Evolutionary conservation across 2,329 filamentous ascomycete genomes (phyloP).

Genomic region (Colletotrichum aenigma): DNA sequence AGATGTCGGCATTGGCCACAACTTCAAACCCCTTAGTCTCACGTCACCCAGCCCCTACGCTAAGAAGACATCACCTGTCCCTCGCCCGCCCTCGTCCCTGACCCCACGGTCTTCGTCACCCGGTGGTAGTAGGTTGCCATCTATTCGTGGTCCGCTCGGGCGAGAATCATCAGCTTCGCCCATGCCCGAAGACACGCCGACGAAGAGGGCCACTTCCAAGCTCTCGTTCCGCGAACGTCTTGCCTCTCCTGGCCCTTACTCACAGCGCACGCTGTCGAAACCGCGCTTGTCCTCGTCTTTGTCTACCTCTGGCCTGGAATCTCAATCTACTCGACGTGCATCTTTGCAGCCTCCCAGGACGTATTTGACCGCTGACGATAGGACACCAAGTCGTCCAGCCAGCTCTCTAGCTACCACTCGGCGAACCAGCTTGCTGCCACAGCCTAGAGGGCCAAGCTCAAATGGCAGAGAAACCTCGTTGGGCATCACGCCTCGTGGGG

Average conservation of each 20-base stretch:
- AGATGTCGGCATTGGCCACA: slow-evolving; percentile 70
- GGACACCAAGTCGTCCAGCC: slow-evolving; percentile 49
- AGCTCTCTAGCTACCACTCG: slow-evolving; percentile 60
- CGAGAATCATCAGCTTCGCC: slow-evolving; percentile 55
- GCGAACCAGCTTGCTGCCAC: slow-evolving; percentile 59
- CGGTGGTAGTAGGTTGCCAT: slow-evolving; percentile 52
- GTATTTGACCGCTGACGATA: slow-evolving; percentile 31
- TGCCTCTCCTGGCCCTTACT: slow-evolving; percentile 51
- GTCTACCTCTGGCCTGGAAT: slow-evolving; percentile 44
- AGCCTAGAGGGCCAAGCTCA: slow-evolving; percentile 40
- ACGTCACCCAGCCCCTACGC: slow-evolving; percentile 65
- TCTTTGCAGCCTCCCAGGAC: slow-evolving; percentile 56
- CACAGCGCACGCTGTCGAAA: slow-evolving; percentile 49
- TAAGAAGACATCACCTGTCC: slow-evolving; percentile 44
- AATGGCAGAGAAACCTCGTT: slow-evolving; percentile 53
- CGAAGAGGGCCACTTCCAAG: slow-evolving; percentile 45
- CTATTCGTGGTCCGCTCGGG: slow-evolving; percentile 50
- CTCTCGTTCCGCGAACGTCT: slow-evolving; percentile 60
- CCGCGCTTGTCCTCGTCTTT: slow-evolving; percentile 47
- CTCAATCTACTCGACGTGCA: slow-evolving; percentile 47
- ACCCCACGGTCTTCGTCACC: slow-evolving; percentile 39
- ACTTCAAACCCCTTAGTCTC: slow-evolving; percentile 66
- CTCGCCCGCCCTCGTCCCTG: slow-evolving; percentile 46
- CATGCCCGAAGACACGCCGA: slow-evolving; percentile 47
- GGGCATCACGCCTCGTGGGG: slow-evolving; percentile 47